A percentile compares a stretch with the other conserved stretches of the same genome.
These are phyloP conservation scores for Sporothrix euskadiensis DNA, from an alignment of 2,329 filamentous ascomycete genomes.

Conservation along the genomic window DNA sequence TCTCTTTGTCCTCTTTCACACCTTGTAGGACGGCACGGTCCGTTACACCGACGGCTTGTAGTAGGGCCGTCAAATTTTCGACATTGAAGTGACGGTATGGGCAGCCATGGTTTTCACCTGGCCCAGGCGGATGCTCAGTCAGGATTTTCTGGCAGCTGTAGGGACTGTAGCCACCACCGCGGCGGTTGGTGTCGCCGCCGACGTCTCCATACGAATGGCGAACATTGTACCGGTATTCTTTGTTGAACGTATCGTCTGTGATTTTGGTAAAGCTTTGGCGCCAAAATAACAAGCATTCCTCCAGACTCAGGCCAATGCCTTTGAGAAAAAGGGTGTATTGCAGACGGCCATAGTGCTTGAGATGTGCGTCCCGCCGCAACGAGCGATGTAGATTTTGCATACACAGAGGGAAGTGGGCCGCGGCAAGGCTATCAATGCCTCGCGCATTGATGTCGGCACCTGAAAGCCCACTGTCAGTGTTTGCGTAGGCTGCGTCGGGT, in stretches of 20 bases:
- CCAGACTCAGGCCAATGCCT: slow-evolving; percentile 86
- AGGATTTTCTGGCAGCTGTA: slow-evolving; percentile 95
- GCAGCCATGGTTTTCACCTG: slow-evolving; percentile 91
- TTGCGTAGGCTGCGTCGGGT: slow-evolving; percentile 78
- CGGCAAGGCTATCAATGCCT: slow-evolving; percentile 76
- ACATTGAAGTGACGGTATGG: slow-evolving; percentile 89
- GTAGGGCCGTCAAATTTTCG: slow-evolving; percentile 77
- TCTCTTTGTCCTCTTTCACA: slow-evolving; percentile 85
- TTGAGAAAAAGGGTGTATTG: slow-evolving; percentile 98
- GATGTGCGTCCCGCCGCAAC: slow-evolving; percentile 80
- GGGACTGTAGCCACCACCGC: slow-evolving; percentile 83
- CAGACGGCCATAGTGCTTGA: slow-evolving; percentile 89
- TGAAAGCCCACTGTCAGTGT: slow-evolving; percentile 59
- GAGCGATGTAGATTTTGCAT: slow-evolving; percentile 90
- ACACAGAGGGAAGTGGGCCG: slow-evolving; percentile 83
- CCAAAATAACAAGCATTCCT: slow-evolving; percentile 93
- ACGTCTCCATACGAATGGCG: slow-evolving; percentile 95
- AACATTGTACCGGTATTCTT: slow-evolving; percentile 96
- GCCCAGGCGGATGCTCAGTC: slow-evolving; percentile 80
- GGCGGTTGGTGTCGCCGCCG: slow-evolving; percentile 83
- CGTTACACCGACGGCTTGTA: slow-evolving; percentile 76
- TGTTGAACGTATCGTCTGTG: slow-evolving; percentile 93
- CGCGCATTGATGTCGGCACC: slow-evolving; percentile 75
- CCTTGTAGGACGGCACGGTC: slow-evolving; percentile 76
- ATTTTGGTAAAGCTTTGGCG: slow-evolving; percentile 79